Conservation (phyloP, 805 yeast genomes). For the Candida xiaguanensis region DNA sequence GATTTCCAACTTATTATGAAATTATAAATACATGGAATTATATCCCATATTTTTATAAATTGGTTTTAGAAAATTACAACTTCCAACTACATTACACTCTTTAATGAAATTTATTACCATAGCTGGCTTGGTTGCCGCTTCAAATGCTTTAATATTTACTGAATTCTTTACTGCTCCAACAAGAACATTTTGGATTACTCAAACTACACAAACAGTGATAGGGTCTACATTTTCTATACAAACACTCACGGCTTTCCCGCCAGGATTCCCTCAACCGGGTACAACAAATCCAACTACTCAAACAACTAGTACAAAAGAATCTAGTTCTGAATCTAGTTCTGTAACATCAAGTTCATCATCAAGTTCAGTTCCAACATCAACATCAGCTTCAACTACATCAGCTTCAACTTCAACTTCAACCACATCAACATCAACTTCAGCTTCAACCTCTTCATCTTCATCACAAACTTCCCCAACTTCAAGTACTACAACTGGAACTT, state of each 20-base stretch:
- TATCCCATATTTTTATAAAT: neutral
- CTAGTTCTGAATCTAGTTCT: slow-evolving; percentile 3
- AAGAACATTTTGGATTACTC: slow-evolving; percentile 21
- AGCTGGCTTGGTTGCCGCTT: slow-evolving; percentile 15
- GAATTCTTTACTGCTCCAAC: slow-evolving; percentile 25
- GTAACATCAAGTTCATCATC: slow-evolving; percentile 7
- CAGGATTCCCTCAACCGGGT: slow-evolving; percentile 11
- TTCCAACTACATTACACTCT: slow-evolving; percentile 1
- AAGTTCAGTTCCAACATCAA: slow-evolving; percentile 8
- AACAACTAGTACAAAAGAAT: slow-evolving; percentile 3
- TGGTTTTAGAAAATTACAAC: neutral
- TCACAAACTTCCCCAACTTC: slow-evolving; percentile 1
- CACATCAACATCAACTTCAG: slow-evolving; percentile 8
- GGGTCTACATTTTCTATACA: slow-evolving; percentile 13
- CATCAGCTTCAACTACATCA: slow-evolving; percentile 6
- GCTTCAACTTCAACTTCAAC: slow-evolving; percentile 9
- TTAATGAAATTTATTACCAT: slow-evolving; percentile 3
- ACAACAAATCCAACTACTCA: slow-evolving; percentile 9
- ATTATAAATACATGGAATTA: neutral
- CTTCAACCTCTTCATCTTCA: neutral
- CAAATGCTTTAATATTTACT: slow-evolving; percentile 21
- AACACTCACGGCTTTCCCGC: slow-evolving; percentile 19
- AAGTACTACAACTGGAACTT: slow-evolving; percentile 8
- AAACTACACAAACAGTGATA: slow-evolving; percentile 15
- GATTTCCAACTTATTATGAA: neutral